Conservation (phyloP, 257 asterid species). For the Solanum medicagineum region DNA sequence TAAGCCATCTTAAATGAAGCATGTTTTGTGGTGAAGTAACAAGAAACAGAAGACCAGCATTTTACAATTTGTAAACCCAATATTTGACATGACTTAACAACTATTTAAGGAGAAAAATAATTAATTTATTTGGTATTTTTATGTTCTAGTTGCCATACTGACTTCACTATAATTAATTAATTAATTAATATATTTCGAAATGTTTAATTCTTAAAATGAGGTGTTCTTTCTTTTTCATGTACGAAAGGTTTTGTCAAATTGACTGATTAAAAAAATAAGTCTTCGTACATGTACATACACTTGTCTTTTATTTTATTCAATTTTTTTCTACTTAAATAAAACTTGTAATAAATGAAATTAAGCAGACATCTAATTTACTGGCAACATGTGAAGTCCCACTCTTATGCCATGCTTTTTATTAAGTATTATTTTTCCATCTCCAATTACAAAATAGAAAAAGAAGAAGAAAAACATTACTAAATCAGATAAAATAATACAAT, state of each 20-base stretch:
- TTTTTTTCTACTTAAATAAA: not conserved
- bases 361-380: slow-evolving; percentile 19
- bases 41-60: not conserved
- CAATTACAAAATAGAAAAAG: not conserved
- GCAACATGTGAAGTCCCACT: slow-evolving; percentile 17
- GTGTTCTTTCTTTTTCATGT: not conserved
- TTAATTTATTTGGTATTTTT: not conserved
- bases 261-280: not conserved
- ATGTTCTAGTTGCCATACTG: not conserved
- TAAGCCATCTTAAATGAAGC: not conserved
- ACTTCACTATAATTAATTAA: not conserved
- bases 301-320: not conserved
- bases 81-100: not conserved
- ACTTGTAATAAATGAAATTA: not conserved
- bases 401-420: not conserved
- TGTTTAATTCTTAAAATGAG: not conserved
- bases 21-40: not conserved
- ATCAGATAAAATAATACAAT: not conserved
- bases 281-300: not conserved
- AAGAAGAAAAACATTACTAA: not conserved
- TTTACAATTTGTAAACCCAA: not conserved
- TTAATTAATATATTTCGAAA: not conserved
- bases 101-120: not conserved
- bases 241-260: not conserved
- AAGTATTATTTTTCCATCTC: not conserved